A percentile compares a stretch with the other conserved stretches of the same genome.
Conservation (phyloP, 179 eudicot genomes). For the Actinidia chinensis region DNA sequence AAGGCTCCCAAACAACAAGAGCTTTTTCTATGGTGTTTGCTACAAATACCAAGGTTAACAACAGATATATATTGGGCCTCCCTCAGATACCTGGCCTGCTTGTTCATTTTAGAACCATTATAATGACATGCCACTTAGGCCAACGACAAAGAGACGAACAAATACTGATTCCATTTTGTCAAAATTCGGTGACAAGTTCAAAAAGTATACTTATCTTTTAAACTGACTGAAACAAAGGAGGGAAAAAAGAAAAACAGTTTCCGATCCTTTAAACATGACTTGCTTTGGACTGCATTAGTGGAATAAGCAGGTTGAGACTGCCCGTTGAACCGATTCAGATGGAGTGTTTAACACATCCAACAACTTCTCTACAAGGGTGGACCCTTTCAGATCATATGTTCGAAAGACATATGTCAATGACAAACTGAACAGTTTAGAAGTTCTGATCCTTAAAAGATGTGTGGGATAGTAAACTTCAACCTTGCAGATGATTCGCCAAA, state of each 20-base stretch:
- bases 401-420: constrained; percentile 3
- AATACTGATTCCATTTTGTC: constrained; percentile 3
- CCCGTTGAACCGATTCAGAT: constrained; percentile 97
- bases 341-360: constrained; percentile 96
- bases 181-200: not conserved
- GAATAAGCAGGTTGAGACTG: constrained; percentile 89
- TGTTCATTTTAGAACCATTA: too few species aligned
- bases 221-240: not conserved
- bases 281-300: constrained; percentile 89
- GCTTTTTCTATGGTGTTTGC: not conserved
- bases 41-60: not conserved
- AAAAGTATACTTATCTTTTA: not conserved
- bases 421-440: constrained; percentile 1
- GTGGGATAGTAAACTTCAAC: constrained; percentile 34
- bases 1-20: not conserved
- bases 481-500: constrained; percentile 93
- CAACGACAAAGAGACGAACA: not conserved
- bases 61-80: not conserved
- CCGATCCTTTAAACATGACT: constrained; percentile 36
- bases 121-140: not conserved
- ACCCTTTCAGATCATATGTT: constrained; percentile 93
- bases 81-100: too few species aligned
- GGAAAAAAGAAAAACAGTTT: not conserved
- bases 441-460: not conserved
- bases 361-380: constrained; percentile 88